These are phyloP conservation scores for Lodderomyces theae DNA, from an alignment of 1,139 yeast genomes.

Conservation along the genomic window DNA sequence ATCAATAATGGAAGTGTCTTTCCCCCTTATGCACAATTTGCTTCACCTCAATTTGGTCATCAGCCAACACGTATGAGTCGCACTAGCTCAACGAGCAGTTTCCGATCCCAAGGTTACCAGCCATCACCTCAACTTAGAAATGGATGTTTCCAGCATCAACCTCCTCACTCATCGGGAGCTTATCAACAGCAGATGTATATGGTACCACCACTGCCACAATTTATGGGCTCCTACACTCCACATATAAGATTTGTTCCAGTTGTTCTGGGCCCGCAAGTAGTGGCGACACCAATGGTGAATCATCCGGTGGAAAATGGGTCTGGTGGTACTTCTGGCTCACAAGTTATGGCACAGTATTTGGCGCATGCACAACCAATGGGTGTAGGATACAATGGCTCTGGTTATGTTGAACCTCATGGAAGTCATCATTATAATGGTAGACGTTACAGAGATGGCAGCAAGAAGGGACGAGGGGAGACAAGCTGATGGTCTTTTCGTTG, in stretches of 20 bases:
- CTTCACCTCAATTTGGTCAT: constrained; percentile 19
- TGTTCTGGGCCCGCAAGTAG: constrained; percentile 2
- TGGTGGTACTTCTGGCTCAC: constrained; percentile 56
- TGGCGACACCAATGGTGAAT: constrained; percentile 1
- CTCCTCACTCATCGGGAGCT: background rate
- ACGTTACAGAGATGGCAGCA: background rate
- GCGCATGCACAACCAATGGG: constrained; percentile 58
- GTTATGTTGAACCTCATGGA: background rate
- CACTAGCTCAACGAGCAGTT: constrained; percentile 12
- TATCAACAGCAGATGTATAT: constrained; percentile 9
- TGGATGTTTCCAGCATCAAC: constrained; percentile 1
- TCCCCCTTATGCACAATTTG: constrained; percentile 19
- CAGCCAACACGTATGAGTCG: constrained; percentile 13
- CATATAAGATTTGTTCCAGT: constrained; percentile 8
- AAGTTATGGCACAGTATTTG: constrained; percentile 74
- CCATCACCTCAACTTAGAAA: constrained; percentile 10
- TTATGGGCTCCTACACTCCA: constrained; percentile 4
- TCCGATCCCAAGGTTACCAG: constrained; percentile 9
- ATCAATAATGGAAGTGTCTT: constrained; percentile 16
- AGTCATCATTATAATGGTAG: background rate
- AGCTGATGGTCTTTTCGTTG: too few relatives aligned
- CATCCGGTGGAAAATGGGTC: background rate
- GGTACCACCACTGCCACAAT: constrained; percentile 6
- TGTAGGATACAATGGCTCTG: background rate
- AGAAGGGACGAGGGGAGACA: background rate